Base-by-base conservation (phyloP, 2,329 filamentous ascomycete genomes). In the Paecilomyces niveus region DNA sequence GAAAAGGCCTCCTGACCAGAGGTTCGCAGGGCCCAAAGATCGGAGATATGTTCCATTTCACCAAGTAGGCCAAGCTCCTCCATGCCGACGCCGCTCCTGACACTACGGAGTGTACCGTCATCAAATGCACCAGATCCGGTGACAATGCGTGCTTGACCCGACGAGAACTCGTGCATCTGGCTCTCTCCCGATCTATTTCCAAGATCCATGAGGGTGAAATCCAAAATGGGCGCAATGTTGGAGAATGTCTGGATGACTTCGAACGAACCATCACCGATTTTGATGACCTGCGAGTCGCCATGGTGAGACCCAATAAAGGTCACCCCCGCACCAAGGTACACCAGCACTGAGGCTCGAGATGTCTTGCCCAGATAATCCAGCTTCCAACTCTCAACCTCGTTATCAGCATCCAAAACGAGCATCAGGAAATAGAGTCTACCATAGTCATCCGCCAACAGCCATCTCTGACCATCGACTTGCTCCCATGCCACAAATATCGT, bases 141-240 rank as follows among this genome's bases (percentile, higher is more conserved):
- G 10, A 99, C 91, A 61, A 99, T 89, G 45, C 92, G 85, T 53
- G 94, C 92, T 74, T 99, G 93, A 0, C 94, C 94, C 0, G 93
- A 96, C 0, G 92, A 96, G 68, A 96, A 99, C 62, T 94, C 90
- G 67, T 94, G 95, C 2, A 88, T 89, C 18, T 90, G 87, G 8
- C 82, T 85, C 62, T 94, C 89, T 22, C 88, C 88, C 60, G 90
- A 87, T 58, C 90, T 83, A 65, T 91, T 92, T 0, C 92, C 93
- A 81, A 97, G 89, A 68, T 97, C 94, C 91, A 97, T 96, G 15
- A 99, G 85, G 0, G 89, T 88, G 66, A 99, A 97, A 70, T 99
- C 94, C 45, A 97, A 77, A 50, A 99, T 89, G 0, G 94, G 94
- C 0, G 89, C 92, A 65, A 97, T 90, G 68, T 96, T 99, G 3